A percentile compares a stretch with the other conserved stretches of the same genome.
Evolutionary conservation across 164 flowering plant species (phyloP).

Genomic region (Pachysandra terminalis): DNA sequence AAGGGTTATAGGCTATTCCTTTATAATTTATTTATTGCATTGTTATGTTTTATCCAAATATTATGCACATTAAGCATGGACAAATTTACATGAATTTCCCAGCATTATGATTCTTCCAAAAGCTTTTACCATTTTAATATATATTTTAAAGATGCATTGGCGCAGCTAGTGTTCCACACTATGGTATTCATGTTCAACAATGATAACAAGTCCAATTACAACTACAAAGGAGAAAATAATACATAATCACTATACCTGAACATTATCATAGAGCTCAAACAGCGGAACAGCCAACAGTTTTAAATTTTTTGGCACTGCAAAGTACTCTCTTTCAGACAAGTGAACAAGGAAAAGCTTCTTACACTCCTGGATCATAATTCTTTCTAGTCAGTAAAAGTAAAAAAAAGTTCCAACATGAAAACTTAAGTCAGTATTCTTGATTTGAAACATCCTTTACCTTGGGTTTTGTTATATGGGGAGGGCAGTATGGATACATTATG

Average conservation of each 20-base stretch:
- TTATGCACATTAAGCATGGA: neutral
- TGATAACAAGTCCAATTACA: neutral
- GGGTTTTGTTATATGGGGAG: constrained; percentile 96
- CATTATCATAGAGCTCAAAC: constrained; percentile 96
- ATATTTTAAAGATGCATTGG: too few relatives aligned
- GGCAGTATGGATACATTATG: constrained; percentile 93
- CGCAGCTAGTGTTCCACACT: neutral
- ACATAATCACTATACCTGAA: constrained; percentile 58
- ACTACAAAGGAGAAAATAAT: neutral
- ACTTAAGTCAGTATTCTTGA: neutral
- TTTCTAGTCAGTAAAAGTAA: neutral
- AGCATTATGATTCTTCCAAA: neutral
- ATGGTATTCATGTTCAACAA: constrained; percentile 8
- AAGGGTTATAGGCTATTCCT: neutral
- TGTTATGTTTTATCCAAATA: neutral
- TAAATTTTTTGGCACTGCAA: constrained; percentile 94
- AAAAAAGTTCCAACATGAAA: neutral
- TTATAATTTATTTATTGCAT: neutral
- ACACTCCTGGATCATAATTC: constrained; percentile 58
- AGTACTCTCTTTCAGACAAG: constrained; percentile 90
- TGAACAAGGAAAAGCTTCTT: constrained; percentile 96
- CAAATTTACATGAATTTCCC: neutral
- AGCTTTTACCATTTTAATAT: too few relatives aligned
- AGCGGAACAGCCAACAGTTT: constrained; percentile 94
- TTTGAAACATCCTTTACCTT: constrained; percentile 45